Evolutionary conservation across 371 early-diverging fungal species (phyloP), one percentile per base, ranked within the genome.

Genomic region (Fennellomyces sp.): DNA sequence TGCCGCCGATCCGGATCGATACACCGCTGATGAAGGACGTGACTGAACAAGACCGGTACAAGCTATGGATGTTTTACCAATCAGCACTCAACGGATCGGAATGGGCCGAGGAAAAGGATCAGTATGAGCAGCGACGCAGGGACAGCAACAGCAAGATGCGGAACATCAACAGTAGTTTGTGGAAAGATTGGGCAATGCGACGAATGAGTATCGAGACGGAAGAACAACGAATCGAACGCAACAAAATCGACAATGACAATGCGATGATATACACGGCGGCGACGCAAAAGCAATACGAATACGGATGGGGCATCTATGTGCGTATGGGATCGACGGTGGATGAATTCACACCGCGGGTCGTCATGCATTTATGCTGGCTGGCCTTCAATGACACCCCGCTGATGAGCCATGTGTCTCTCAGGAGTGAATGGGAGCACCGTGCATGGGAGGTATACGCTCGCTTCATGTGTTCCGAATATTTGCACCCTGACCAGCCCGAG

Each of bases 381-480:
- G 78, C 78, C 0, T 65, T 59, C 47, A 58, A 59, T 21, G 70
- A 58, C 2, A 62, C 63, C 3, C 63, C 70, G 3, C 35, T 67
- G 25, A 54, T 56, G 39, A 65, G 56, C 10, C 65, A 73, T 29
- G 63, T 72, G 7, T 66, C 73, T 5, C 58, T 60, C 8, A 61
- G 73, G 21, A 52, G 59, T 0, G 58, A 58, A 2, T 78, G 78
- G 75, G 78, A 72, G 48, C 33, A 26, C 4, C 72, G 75, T 25
- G 75, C 75, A 10, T 75, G 72, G 75, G 52, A 60, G 1, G 65
- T 75, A 2, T 78, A 78, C 50, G 61, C 66, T 0, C 58, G 71
- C 0, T 78, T 75, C 52, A 75, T 78, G 75, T 72, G 68, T 29
- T 74, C 78, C 5, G 67, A 75, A 39, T 67, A 72, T 21, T 36